Conservation (phyloP, 2,329 filamentous ascomycete genomes). For the Cladorrhinum sp. region DNA sequence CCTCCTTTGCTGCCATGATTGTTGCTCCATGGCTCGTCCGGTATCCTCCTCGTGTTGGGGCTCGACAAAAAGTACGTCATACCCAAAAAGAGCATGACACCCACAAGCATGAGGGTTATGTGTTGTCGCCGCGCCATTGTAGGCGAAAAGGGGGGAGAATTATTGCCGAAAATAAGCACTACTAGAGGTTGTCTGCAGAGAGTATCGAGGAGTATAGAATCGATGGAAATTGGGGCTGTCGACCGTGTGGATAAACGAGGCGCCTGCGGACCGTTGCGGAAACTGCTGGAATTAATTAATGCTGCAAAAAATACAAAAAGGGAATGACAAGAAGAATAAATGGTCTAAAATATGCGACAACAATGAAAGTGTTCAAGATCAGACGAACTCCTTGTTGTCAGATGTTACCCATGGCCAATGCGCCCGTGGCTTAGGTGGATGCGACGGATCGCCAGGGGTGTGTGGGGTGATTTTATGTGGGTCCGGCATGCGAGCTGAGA, state of each 20-base stretch:
- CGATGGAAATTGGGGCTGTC: not conserved
- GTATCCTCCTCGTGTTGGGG: constrained; percentile 7
- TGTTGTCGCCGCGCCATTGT: constrained; percentile 54
- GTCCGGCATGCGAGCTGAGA: not conserved
- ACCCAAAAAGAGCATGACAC: constrained; percentile 54
- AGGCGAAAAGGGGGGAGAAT: not conserved
- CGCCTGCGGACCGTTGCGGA: not conserved
- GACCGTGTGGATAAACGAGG: not conserved
- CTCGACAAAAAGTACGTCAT: constrained; percentile 57
- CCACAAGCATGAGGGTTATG: constrained; percentile 52
- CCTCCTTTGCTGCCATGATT: too few relatives aligned
- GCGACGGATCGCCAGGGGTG: constrained; percentile 5
- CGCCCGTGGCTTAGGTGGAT: not conserved
- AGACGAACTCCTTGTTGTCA: constrained; percentile 3
- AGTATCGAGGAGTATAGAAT: too few relatives aligned
- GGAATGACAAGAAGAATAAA: not conserved
- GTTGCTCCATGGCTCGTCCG: not conserved
- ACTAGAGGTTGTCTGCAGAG: not conserved
- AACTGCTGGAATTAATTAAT: not conserved
- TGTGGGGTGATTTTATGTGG: not conserved
- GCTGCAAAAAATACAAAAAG: constrained; percentile 1
- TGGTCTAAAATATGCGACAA: not conserved
- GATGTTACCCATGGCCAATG: constrained; percentile 3
- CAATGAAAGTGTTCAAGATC: constrained; percentile 4
- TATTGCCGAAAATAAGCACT: not conserved